Evolutionary conservation across 331 rosid species (phyloP), one percentile per base, ranked within the genome.

Genomic region (Arachis monticola): DNA sequence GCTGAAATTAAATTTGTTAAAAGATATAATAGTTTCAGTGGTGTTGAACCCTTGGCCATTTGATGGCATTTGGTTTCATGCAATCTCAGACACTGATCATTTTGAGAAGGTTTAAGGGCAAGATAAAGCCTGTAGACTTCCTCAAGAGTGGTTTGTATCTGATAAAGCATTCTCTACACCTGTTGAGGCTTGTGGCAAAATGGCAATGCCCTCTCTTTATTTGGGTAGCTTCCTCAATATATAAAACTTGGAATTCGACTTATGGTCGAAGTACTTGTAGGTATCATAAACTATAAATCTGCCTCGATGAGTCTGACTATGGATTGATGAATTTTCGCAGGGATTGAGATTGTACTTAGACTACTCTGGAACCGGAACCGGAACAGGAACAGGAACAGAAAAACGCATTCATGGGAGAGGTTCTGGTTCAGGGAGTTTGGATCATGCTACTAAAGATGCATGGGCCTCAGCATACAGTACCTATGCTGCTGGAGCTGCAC

Each of bases 261-360:
- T 44, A 17, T 60, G 27, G 12, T 67, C 48, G 60, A 55, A 22
- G n/a, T 71, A 50, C 56, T 61, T 55, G 67, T 47, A 66, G 3
- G 8, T 59, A 9, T 65, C 35, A 32, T 32, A 32, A 32, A 32
- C 2, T 2, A 32, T 57, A 32, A 22, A 63, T 14, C 65, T 2
- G 14, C 27, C 30, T 69, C 67, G 8, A 75, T 3, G 67, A 58
- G 73, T 13, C 58, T 83, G 77, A 85, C 73, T 11, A 60, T 12
- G 14, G 73, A 62, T 46, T 31, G 72, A 0, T 14, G 38, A 22
- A 22, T 22, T 22, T 32, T 48, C 84, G 80, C 84, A 95, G 99
- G 97, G 96, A 31, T 81, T 95, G 92, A 89, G 83, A 79, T 84
- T 95, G 90, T 91, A 95, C 80, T 82, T 95, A 77, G 99, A 95